These are phyloP conservation scores for Polytrichum formosum DNA, from an alignment of 225 moss, liverwort and hornwort species.

Conservation along the genomic window DNA sequence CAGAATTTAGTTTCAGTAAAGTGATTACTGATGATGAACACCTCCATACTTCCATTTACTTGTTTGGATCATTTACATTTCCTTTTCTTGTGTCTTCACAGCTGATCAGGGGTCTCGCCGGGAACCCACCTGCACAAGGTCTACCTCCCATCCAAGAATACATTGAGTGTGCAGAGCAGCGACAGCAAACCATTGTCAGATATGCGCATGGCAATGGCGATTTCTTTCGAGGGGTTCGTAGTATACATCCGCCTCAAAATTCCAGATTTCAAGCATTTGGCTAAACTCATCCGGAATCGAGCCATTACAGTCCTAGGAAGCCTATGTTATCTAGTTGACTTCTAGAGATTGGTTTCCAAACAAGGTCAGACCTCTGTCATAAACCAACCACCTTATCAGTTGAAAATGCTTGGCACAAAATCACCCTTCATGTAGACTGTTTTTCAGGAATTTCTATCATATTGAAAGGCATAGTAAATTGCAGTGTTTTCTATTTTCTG, in stretches of 20 bases:
- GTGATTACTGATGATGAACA: too few relatives aligned
- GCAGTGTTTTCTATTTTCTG: too few relatives aligned
- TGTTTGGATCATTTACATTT: neutral
- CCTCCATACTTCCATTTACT: too few relatives aligned
- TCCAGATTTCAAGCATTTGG: slow-evolving; percentile 22
- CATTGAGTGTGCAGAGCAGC: slow-evolving; percentile 65
- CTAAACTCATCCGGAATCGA: neutral
- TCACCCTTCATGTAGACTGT: too few relatives aligned
- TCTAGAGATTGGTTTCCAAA: too few relatives aligned
- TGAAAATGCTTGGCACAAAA: too few relatives aligned
- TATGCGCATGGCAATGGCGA: slow-evolving; percentile 38
- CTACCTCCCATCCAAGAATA: slow-evolving; percentile 83
- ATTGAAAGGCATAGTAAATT: neutral
- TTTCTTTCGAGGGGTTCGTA: slow-evolving; percentile 39
- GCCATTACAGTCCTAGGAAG: too few relatives aligned
- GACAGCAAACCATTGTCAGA: slow-evolving; percentile 52
- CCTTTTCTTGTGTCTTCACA: slow-evolving; percentile 19
- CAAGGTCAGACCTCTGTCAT: too few relatives aligned
- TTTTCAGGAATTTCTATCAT: neutral
- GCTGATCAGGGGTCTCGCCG: slow-evolving; percentile 60
- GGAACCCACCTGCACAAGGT: slow-evolving; percentile 44
- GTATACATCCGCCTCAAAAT: slow-evolving; percentile 12
- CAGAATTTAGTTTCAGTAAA: too few relatives aligned
- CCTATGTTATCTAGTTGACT: too few relatives aligned
- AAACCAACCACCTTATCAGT: too few relatives aligned